Conservation (phyloP, 2,329 filamentous ascomycete species). For the Aspergillus pseudoterreus region DNA sequence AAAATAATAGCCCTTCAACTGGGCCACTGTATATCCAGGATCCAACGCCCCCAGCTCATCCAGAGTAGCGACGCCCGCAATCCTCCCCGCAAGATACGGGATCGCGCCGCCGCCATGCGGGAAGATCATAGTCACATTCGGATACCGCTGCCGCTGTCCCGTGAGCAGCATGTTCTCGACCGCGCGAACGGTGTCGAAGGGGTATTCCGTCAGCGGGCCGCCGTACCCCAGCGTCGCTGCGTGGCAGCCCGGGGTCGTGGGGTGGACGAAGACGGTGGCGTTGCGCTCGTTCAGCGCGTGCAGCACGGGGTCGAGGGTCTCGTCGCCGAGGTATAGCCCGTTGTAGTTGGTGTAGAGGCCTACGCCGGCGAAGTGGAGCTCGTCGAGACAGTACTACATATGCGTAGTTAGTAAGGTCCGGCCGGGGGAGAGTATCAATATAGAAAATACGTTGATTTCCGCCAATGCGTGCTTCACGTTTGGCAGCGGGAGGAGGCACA, state of each 20-base stretch:
- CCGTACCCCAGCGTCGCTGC: slow-evolving; percentile 6
- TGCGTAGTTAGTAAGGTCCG: too few relatives aligned
- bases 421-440: too few relatives aligned
- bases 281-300: too few relatives aligned
- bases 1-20: slow-evolving; percentile 12
- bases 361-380: too few relatives aligned
- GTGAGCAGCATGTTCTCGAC: slow-evolving; percentile 20
- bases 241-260: neutral
- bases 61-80: slow-evolving; percentile 15
- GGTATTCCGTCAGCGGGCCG: slow-evolving; percentile 22
- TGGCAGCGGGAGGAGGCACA: too few relatives aligned
- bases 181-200: slow-evolving; percentile 23
- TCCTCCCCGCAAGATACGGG: slow-evolving; percentile 21
- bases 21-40: slow-evolving; percentile 10
- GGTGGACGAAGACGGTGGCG: too few relatives aligned
- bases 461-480: too few relatives aligned
- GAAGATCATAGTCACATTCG: slow-evolving; percentile 20
- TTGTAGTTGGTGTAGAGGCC: too few relatives aligned
- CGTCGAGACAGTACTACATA: too few relatives aligned
- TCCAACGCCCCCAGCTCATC: slow-evolving; percentile 13
- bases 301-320: too few relatives aligned
- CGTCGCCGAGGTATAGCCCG: too few relatives aligned
- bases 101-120: slow-evolving; percentile 22
- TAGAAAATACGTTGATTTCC: too few relatives aligned
- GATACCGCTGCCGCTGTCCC: slow-evolving; percentile 15